Evolutionary conservation across 306 rosid genomes (phyloP).

Genomic region (Adenanthera pavonina): DNA sequence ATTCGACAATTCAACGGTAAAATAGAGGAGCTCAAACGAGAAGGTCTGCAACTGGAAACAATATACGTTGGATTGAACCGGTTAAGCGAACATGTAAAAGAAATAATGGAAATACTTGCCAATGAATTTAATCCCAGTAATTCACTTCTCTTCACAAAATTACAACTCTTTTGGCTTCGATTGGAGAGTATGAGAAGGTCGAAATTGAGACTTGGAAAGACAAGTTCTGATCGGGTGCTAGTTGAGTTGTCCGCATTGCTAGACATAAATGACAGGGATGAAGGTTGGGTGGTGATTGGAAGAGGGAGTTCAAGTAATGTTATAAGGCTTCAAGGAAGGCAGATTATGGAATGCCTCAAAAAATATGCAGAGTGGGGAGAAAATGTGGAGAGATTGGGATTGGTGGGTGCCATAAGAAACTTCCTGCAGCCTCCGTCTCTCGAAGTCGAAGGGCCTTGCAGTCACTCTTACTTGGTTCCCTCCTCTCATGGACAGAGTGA

Average conservation of each 20-base stretch:
- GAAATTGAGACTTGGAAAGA: slow-evolving; percentile 43
- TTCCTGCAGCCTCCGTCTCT: slow-evolving; percentile 39
- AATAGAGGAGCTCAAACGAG: slow-evolving; percentile 43
- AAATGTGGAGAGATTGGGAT: slow-evolving; percentile 42
- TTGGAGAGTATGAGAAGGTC: slow-evolving; percentile 65
- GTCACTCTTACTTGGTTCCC: slow-evolving; percentile 41
- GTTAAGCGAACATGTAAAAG: slow-evolving; percentile 32
- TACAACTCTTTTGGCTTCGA: slow-evolving; percentile 65
- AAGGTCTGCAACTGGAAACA: slow-evolving; percentile 57
- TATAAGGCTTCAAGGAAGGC: slow-evolving; percentile 49
- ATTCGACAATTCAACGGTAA: slow-evolving; percentile 50
- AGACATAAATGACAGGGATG: slow-evolving; percentile 41
- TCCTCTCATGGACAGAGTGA: slow-evolving; percentile 30
- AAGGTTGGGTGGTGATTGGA: slow-evolving; percentile 65
- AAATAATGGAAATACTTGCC: slow-evolving; percentile 34
- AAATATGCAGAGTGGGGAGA: slow-evolving; percentile 37
- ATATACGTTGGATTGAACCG: slow-evolving; percentile 55
- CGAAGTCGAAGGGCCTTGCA: slow-evolving; percentile 46
- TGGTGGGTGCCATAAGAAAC: slow-evolving; percentile 41
- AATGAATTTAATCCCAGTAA: slow-evolving; percentile 8
- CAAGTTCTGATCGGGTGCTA: slow-evolving; percentile 41
- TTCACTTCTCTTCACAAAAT: slow-evolving; percentile 42
- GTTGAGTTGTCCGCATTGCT: slow-evolving; percentile 53
- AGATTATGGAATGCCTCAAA: slow-evolving; percentile 46
- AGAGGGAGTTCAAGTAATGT: slow-evolving; percentile 47